Percentiles rank a stretch among this genome's conserved stretches.
phyloP scores from a whole-genome alignment of 805 yeast species.

The Suhomyces sp. region DNA sequence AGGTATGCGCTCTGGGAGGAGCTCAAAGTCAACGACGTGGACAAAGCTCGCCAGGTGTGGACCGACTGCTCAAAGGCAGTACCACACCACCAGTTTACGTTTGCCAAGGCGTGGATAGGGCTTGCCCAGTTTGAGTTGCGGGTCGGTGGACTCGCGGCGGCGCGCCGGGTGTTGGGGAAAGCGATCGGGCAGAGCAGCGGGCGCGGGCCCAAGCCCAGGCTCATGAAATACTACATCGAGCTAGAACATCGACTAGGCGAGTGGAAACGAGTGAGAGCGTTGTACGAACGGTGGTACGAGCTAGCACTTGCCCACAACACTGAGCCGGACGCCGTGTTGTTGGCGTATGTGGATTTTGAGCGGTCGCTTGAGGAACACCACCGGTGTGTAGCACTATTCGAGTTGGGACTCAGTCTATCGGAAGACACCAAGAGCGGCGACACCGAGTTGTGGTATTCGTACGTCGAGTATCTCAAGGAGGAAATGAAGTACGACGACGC shows the following conservation, averaged over 20 bases:
- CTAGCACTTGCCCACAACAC: slow-evolving; percentile 12
- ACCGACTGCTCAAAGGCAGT: slow-evolving; percentile 44
- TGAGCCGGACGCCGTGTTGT: slow-evolving; percentile 42
- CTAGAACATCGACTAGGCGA: slow-evolving; percentile 70
- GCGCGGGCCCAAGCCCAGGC: slow-evolving; percentile 51
- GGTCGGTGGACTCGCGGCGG: slow-evolving; percentile 42
- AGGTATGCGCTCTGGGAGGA: slow-evolving; percentile 64
- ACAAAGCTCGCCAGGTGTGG: slow-evolving; percentile 50
- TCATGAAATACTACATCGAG: slow-evolving; percentile 62
- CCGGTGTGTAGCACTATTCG: slow-evolving; percentile 62
- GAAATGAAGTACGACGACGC: slow-evolving; percentile 56
- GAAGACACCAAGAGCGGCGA: neutral
- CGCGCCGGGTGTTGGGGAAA: slow-evolving; percentile 69
- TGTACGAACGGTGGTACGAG: slow-evolving; percentile 68
- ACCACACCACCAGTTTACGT: slow-evolving; percentile 62
- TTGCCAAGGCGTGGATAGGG: slow-evolving; percentile 70
- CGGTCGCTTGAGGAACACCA: slow-evolving; percentile 61
- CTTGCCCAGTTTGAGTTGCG: slow-evolving; percentile 75
- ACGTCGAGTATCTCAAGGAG: slow-evolving; percentile 61
- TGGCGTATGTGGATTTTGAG: slow-evolving; percentile 68
- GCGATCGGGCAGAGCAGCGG: slow-evolving; percentile 54
- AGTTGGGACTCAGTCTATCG: slow-evolving; percentile 38
- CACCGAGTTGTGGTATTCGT: slow-evolving; percentile 22
- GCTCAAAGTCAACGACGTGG: slow-evolving; percentile 38
- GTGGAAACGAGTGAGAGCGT: slow-evolving; percentile 71